These are phyloP conservation scores for Penicillium fuscoglaucum DNA, from an alignment of 2,329 filamentous ascomycete genomes.

Conservation along the genomic window DNA sequence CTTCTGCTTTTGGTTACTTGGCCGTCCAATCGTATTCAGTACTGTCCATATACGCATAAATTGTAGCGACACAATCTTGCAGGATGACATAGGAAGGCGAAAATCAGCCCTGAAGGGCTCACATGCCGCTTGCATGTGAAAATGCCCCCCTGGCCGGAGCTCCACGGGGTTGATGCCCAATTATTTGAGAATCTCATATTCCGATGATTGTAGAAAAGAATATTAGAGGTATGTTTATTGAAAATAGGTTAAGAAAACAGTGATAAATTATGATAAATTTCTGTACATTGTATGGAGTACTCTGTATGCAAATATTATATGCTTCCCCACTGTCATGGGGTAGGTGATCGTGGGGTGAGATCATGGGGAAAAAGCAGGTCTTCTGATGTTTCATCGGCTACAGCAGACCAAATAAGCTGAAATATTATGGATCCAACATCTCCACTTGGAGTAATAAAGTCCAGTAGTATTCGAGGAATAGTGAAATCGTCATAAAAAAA, in stretches of 20 bases:
- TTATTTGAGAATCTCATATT: neutral
- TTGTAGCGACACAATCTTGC: neutral
- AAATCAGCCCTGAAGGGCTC: neutral
- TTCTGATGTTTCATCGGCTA: neutral
- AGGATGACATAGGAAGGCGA: slow-evolving; percentile 1
- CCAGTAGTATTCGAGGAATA: neutral
- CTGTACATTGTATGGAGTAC: neutral
- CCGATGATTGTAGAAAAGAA: neutral
- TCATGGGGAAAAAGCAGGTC: slow-evolving; percentile 9
- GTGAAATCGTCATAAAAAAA: neutral
- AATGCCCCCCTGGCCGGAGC: neutral
- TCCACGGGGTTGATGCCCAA: neutral
- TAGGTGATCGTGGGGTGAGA: slow-evolving; percentile 21
- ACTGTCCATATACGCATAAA: slow-evolving; percentile 2
- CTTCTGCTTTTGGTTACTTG: neutral
- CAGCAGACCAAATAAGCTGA: neutral
- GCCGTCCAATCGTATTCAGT: neutral
- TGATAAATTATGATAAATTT: neutral
- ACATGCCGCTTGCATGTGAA: slow-evolving; percentile 10
- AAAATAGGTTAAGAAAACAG: neutral
- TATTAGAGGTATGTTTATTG: neutral
- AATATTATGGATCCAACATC: neutral
- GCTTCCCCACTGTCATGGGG: slow-evolving; percentile 5
- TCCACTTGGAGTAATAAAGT: neutral
- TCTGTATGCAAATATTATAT: neutral